Conservation (phyloP, 164 flowering plant genomes). For the Sextonia rubra region DNA sequence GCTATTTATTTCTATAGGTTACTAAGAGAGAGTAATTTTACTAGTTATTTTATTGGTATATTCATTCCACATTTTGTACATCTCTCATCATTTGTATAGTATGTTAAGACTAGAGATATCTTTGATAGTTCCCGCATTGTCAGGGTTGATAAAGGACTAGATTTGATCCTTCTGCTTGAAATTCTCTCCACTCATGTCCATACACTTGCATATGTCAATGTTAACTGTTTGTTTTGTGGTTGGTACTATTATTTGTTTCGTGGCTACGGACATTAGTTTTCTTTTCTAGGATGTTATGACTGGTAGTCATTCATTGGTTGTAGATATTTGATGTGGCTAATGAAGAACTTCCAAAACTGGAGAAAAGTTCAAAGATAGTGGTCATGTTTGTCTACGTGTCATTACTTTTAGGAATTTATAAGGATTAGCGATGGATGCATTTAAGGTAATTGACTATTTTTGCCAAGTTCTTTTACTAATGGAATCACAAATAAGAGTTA, state of each 20-base stretch:
- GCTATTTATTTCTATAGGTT: too few relatives aligned
- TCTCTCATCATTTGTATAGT: conserved; percentile 35
- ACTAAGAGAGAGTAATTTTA: too few relatives aligned
- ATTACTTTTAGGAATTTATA: conserved; percentile 76
- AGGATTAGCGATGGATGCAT: conserved; percentile 71
- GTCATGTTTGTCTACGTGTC: conserved; percentile 63
- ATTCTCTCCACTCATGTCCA: conserved; percentile 61
- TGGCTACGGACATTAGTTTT: background rate
- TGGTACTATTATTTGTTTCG: background rate
- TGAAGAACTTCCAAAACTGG: conserved; percentile 52
- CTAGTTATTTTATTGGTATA: too few relatives aligned
- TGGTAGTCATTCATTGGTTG: conserved; percentile 8
- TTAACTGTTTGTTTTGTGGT: conserved; percentile 15
- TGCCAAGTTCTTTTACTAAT: background rate
- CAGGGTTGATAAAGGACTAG: conserved; percentile 78
- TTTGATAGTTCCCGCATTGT: conserved; percentile 69
- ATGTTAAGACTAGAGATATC: conserved; percentile 68
- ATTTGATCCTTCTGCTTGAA: conserved; percentile 86
- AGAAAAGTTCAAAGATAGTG: conserved; percentile 75
- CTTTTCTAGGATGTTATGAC: too few relatives aligned
- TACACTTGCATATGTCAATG: conserved; percentile 76
- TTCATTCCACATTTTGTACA: conserved; percentile 2
- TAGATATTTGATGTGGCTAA: conserved; percentile 78
- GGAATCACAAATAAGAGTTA: too few relatives aligned
- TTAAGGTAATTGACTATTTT: conserved; percentile 49